Conservation (phyloP, 2,329 filamentous ascomycete species). For the Paradendryphiella salina region DNA sequence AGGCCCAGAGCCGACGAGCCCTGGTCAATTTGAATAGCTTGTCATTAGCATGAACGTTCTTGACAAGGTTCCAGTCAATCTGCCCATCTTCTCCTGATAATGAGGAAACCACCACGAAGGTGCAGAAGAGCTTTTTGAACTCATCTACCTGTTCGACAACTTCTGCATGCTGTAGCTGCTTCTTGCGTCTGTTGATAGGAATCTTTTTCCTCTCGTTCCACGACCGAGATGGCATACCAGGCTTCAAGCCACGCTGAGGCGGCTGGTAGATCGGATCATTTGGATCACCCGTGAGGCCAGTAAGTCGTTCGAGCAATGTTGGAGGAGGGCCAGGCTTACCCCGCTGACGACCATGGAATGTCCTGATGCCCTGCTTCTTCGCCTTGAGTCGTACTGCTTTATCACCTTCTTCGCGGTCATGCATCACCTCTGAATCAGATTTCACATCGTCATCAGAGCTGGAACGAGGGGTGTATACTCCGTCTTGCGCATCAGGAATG, state of each 20-base stretch:
- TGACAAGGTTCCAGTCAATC: conserved; percentile 51
- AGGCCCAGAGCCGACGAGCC: conserved; percentile 47
- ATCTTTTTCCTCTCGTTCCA: conserved; percentile 24
- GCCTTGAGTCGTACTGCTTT: conserved; percentile 1
- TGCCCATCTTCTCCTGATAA: conserved; percentile 43
- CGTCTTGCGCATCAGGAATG: neutral
- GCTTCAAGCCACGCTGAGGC: conserved; percentile 13
- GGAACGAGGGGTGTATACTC: conserved; percentile 2
- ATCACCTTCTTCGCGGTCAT: conserved; percentile 1
- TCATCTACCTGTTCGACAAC: conserved; percentile 26
- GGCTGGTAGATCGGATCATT: conserved; percentile 34
- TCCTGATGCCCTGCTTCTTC: conserved; percentile 11
- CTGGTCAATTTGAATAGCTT: conserved; percentile 38
- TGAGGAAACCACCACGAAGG: conserved; percentile 37
- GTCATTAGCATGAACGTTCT: conserved; percentile 45
- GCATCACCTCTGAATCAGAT: conserved; percentile 18
- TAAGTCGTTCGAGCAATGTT: conserved; percentile 41
- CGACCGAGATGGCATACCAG: neutral
- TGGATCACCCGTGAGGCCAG: conserved; percentile 41
- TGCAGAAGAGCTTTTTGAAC: conserved; percentile 40
- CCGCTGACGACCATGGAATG: conserved; percentile 8
- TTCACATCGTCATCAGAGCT: conserved; percentile 16
- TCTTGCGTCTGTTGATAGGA: conserved; percentile 15
- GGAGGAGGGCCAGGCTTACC: conserved; percentile 18
- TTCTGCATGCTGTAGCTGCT: conserved; percentile 22